phyloP scores from a whole-genome alignment of 2,329 filamentous ascomycete species.

The Colletotrichum musae region DNA sequence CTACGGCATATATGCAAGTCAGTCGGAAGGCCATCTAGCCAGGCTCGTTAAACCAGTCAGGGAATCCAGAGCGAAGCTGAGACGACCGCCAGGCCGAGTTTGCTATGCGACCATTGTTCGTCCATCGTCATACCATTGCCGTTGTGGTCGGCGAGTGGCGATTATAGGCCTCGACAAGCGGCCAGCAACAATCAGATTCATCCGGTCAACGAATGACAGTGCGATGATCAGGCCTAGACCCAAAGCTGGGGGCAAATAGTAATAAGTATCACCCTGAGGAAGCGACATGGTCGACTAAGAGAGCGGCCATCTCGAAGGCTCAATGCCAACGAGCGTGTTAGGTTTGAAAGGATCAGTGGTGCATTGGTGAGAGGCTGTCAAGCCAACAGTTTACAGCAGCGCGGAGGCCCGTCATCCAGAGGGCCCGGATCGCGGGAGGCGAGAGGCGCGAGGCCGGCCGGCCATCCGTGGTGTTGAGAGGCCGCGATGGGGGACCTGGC shows the following conservation, averaged over 20 bases:
- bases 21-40: not conserved
- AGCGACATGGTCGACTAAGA: slow-evolving; percentile 2
- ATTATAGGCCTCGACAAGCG: slow-evolving; percentile 18
- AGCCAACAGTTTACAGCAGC: not conserved
- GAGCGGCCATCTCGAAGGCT: slow-evolving; percentile 7
- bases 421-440: slow-evolving; percentile 21
- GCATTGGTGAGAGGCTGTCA: not conserved
- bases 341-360: slow-evolving; percentile 2
- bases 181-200: slow-evolving; percentile 11
- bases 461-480: slow-evolving; percentile 26
- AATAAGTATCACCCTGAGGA: not conserved
- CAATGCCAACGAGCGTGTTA: slow-evolving; percentile 18
- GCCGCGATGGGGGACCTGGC: slow-evolving; percentile 27
- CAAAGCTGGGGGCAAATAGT: not conserved
- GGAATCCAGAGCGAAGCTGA: no score
- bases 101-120: not conserved
- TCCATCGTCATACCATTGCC: slow-evolving; percentile 4
- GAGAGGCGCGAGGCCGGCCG: slow-evolving; percentile 12
- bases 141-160: slow-evolving; percentile 13
- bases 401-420: slow-evolving; percentile 29
- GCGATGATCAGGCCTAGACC: not conserved
- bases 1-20: not conserved
- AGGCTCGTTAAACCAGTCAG: no score
- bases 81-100: not conserved
- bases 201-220: not conserved